Conservation (phyloP, 163 green algal species). For the Scenedesmus sp. region DNA sequence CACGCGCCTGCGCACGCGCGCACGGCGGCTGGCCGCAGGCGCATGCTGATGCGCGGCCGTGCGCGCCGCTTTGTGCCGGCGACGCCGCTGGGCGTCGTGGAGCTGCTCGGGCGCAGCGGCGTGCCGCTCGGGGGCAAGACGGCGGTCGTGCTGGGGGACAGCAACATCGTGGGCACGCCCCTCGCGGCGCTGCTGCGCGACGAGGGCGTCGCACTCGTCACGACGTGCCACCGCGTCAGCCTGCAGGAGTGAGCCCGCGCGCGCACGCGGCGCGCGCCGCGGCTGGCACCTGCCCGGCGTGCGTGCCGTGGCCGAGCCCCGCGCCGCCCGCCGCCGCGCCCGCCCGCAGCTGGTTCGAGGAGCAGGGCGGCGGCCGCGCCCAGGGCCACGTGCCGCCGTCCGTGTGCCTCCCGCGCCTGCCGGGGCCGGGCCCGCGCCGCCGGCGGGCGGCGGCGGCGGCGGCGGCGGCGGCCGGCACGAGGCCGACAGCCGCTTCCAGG, state of each 20-base stretch:
- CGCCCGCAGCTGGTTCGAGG: not conserved
- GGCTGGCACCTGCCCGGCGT: no score
- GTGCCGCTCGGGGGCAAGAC: conserved; percentile 65
- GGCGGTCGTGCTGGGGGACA: conserved; percentile 82
- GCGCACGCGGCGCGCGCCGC: no score
- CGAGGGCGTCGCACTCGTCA: conserved; percentile 75
- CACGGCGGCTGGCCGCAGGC: conserved; percentile 51
- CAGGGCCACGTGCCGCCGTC: not conserved
- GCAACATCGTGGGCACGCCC: conserved; percentile 81
- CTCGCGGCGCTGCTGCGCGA: conserved; percentile 83
- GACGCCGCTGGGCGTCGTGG: conserved; percentile 83
- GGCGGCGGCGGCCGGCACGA: not conserved
- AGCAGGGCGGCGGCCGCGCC: not conserved
- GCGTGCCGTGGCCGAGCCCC: not conserved
- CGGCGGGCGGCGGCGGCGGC: not conserved
- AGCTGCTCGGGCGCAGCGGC: conserved; percentile 73
- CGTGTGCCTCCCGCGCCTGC: not conserved
- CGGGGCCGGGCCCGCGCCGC: not conserved
- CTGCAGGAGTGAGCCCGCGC: conserved; percentile 68
- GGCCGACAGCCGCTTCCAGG: no score
- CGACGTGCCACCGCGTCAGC: conserved; percentile 79
- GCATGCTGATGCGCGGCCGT: conserved; percentile 82
- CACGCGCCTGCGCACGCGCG: no score
- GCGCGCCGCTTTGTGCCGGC: conserved; percentile 77
- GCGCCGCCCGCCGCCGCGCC: no score